Conservation (phyloP, 163 green algal genomes). For the Scenedesmus sp. region DNA sequence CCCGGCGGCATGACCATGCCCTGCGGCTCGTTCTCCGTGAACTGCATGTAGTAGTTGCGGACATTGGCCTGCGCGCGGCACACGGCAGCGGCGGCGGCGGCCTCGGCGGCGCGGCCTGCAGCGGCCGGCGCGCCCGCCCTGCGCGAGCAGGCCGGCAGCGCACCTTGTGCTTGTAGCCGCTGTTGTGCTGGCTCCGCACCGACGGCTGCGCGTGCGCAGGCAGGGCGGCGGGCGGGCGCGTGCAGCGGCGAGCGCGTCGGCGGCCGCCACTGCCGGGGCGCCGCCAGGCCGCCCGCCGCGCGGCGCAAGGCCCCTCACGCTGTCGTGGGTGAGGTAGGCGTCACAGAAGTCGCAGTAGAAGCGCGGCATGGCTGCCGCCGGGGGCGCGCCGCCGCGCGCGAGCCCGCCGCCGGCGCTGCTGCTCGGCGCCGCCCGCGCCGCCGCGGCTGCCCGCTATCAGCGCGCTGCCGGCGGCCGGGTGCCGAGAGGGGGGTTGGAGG, state of each 20-base stretch:
- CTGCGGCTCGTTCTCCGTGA: constrained; percentile 64
- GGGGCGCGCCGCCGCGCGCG: no score
- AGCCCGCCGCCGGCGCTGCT: neutral
- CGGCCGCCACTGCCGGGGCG: no score
- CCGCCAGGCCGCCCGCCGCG: neutral
- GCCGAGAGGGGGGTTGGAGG: no score
- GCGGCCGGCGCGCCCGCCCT: no score
- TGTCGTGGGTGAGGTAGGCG: constrained; percentile 87
- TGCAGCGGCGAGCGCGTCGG: no score
- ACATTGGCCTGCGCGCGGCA: constrained; percentile 80
- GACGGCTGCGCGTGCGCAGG: constrained; percentile 56
- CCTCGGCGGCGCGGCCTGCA: no score
- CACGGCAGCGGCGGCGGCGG: no score
- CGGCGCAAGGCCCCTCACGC: constrained; percentile 25
- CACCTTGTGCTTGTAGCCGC: constrained; percentile 89
- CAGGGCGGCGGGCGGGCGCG: neutral
- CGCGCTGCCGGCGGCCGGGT: no score
- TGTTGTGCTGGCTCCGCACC: constrained; percentile 90
- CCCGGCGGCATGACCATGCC: constrained; percentile 8
- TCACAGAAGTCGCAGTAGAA: constrained; percentile 80
- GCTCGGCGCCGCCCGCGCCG: neutral
- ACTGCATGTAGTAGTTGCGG: constrained; percentile 88
- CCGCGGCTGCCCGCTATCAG: neutral
- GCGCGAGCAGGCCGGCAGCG: no score
- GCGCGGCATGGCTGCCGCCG: constrained; percentile 28